Conservation (phyloP, 306 rosid genomes). For the Acacia confusa region DNA sequence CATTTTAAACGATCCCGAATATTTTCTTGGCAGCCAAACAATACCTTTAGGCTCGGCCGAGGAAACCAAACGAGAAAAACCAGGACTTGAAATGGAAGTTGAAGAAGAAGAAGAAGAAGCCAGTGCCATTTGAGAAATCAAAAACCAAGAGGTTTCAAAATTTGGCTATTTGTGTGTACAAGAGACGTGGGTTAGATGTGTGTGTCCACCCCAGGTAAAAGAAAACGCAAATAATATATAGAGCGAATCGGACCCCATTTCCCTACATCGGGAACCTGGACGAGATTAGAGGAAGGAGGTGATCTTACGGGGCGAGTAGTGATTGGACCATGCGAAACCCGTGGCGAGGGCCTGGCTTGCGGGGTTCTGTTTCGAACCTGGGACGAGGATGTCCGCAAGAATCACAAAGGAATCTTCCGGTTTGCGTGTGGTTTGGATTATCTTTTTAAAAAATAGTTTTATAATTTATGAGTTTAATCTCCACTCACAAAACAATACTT, state of each 20-base stretch:
- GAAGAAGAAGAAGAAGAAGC: constrained; percentile 57
- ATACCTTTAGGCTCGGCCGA: constrained; percentile 55
- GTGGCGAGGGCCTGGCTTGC: constrained; percentile 42
- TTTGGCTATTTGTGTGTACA: too few species aligned
- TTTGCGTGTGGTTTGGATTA: too few species aligned
- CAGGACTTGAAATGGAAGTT: constrained; percentile 41
- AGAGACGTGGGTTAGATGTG: not conserved
- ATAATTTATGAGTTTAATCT: too few species aligned
- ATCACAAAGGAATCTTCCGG: too few species aligned
- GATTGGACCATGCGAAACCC: not conserved
- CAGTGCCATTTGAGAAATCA: constrained; percentile 49
- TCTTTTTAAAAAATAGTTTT: too few species aligned
- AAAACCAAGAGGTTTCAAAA: not conserved
- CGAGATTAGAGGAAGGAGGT: not conserved
- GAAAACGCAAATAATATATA: constrained; percentile 14
- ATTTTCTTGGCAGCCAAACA: not conserved
- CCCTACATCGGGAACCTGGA: too few species aligned
- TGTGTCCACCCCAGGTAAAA: not conserved
- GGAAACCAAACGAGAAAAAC: constrained; percentile 33
- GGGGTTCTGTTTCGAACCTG: not conserved
- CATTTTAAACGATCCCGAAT: not conserved
- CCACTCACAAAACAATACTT: too few species aligned
- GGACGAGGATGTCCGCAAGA: too few species aligned
- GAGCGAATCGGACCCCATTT: constrained; percentile 31
- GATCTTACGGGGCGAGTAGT: constrained; percentile 21